phyloP scores from a whole-genome alignment of 2,329 filamentous ascomycete genomes.

The Seiridium unicorne region DNA sequence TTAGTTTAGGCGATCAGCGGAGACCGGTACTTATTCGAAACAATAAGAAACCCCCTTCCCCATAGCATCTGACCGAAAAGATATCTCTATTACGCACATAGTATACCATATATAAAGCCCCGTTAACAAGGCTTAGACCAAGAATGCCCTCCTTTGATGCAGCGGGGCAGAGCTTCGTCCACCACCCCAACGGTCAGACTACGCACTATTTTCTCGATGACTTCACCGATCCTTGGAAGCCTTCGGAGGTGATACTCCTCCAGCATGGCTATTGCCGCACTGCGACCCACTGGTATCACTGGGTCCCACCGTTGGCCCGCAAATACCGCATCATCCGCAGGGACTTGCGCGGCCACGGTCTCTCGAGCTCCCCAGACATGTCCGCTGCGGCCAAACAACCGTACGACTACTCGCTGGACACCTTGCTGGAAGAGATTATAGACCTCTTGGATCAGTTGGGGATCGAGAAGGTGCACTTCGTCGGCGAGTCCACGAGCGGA shows the following conservation, averaged over 20 bases:
- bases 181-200: neutral
- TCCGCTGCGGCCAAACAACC: too few relatives aligned
- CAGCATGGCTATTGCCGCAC: constrained; percentile 1
- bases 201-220: neutral
- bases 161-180: neutral
- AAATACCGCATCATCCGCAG: neutral
- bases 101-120: too few relatives aligned
- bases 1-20: too few relatives aligned
- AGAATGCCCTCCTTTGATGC: too few relatives aligned
- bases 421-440: neutral
- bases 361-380: neutral
- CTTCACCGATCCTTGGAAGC: neutral
- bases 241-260: neutral
- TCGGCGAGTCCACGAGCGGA: neutral
- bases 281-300: neutral
- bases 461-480: neutral
- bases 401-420: neutral
- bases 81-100: too few relatives aligned
- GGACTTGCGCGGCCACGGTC: neutral
- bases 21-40: too few relatives aligned
- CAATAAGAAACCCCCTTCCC: too few relatives aligned
- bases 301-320: neutral
- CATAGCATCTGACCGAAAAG: too few relatives aligned
- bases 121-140: too few relatives aligned
- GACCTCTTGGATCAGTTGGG: neutral